Conservation (phyloP, 352 stramenopile species). For the Phytophthora tentaculata region DNA sequence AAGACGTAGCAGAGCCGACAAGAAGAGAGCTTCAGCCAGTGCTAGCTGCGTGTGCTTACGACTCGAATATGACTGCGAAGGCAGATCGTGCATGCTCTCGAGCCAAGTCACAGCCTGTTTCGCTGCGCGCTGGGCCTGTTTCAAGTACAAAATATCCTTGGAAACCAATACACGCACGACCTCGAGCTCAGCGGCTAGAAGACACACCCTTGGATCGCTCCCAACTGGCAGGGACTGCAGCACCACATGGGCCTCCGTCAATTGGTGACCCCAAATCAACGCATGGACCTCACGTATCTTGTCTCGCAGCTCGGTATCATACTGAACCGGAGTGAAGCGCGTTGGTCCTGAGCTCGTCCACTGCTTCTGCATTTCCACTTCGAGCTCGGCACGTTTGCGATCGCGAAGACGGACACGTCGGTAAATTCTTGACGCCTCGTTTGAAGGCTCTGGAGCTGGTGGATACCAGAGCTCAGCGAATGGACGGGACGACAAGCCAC, state of each 20-base stretch:
- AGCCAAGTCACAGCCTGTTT: constrained; percentile 39
- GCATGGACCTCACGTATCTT: constrained; percentile 29
- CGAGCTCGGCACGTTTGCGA: constrained; percentile 42
- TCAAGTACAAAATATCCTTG: constrained; percentile 38
- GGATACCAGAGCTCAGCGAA: constrained; percentile 44
- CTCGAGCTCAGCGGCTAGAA: constrained; percentile 41
- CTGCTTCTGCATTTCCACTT: constrained; percentile 42
- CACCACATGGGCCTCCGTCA: constrained; percentile 20
- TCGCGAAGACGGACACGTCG: constrained; percentile 39
- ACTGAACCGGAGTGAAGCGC: constrained; percentile 14
- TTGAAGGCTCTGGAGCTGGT: not conserved
- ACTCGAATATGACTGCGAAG: constrained; percentile 40
- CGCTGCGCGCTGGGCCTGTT: constrained; percentile 27
- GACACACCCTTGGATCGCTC: constrained; percentile 33
- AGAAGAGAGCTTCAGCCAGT: constrained; percentile 42
- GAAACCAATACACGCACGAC: constrained; percentile 44
- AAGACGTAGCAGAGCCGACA: constrained; percentile 35
- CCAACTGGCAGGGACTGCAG: constrained; percentile 16
- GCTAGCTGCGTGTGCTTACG: constrained; percentile 26
- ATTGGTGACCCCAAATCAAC: constrained; percentile 42
- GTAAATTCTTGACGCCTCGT: not conserved
- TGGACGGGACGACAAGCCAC: constrained; percentile 33
- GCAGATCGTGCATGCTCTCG: constrained; percentile 34
- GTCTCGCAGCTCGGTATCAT: constrained; percentile 14
- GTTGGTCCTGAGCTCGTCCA: constrained; percentile 8